phyloP scores from a whole-genome alignment of 1,284 basidiomycete genomes.

The Megacollybia platyphylla region DNA sequence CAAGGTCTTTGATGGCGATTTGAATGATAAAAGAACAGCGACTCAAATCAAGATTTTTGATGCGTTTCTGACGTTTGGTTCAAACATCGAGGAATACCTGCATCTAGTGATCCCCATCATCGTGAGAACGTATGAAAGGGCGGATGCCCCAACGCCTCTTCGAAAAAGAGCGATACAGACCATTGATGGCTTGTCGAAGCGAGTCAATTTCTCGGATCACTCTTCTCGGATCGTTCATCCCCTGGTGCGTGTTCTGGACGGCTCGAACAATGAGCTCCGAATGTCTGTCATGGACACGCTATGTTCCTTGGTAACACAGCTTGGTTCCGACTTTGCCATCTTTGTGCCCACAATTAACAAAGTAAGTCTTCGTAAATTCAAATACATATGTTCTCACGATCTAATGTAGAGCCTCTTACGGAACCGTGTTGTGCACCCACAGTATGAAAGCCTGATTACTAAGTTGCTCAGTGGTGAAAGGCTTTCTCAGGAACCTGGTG shows the following conservation, averaged over 20 bases:
- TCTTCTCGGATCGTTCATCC: conserved; percentile 97
- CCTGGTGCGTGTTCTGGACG: conserved; percentile 77
- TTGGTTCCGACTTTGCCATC: conserved; percentile 94
- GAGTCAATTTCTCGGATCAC: conserved; percentile 99
- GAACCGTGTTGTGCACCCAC: conserved; percentile 72
- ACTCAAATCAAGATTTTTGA: conserved; percentile 90
- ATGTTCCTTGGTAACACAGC: conserved; percentile 84
- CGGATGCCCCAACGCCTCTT: conserved; percentile 64
- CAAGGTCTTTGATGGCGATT: conserved; percentile 82
- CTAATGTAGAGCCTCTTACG: conserved; percentile 54
- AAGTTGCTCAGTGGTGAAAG: conserved; percentile 90
- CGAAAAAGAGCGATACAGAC: conserved; percentile 87
- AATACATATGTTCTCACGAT: not conserved
- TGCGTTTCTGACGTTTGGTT: conserved; percentile 90
- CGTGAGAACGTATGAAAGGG: conserved; percentile 82
- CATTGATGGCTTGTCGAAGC: conserved; percentile 81
- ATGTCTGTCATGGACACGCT: conserved; percentile 89
- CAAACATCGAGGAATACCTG: conserved; percentile 96
- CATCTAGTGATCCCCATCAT: conserved; percentile 96
- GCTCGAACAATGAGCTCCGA: conserved; percentile 73
- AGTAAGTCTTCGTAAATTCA: conserved; percentile 26
- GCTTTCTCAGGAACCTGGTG: conserved; percentile 64
- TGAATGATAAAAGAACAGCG: conserved; percentile 63
- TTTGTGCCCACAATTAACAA: conserved; percentile 97
- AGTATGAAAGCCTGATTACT: conserved; percentile 82